Conservation (phyloP, 2,329 filamentous ascomycete genomes). For the Ceratocystis eucalypticola region DNA sequence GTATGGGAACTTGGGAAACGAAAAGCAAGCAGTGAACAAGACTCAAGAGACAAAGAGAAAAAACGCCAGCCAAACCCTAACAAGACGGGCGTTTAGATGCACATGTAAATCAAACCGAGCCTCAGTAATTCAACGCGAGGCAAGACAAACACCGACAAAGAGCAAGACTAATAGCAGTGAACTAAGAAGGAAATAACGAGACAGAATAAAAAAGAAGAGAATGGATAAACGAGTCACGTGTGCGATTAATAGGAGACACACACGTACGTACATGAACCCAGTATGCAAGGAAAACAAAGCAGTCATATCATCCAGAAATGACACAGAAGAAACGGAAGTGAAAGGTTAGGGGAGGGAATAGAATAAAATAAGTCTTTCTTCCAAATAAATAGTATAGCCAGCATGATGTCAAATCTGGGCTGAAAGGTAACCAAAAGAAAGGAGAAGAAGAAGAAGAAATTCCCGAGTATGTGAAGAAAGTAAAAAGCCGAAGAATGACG, state of each 20-base stretch:
- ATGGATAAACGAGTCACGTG: too few species aligned
- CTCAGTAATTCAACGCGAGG: constrained; percentile 10
- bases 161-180: constrained; percentile 9
- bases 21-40: too few species aligned
- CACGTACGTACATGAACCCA: background rate
- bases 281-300: background rate
- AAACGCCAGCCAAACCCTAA: background rate
- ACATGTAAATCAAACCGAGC: constrained; percentile 1
- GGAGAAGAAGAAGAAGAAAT: constrained; percentile 7
- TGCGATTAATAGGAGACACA: too few species aligned
- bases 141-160: constrained; percentile 17
- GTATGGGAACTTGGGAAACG: too few species aligned
- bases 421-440: background rate
- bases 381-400: background rate
- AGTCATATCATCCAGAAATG: background rate
- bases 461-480: background rate
- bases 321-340: background rate
- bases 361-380: background rate
- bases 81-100: constrained; percentile 1
- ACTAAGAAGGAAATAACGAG: background rate
- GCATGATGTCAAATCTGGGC: background rate
- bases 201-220: constrained; percentile 4
- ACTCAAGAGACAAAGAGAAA: background rate
- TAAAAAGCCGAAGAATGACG: background rate
- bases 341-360: background rate